These are phyloP conservation scores for Pythium oligandrum DNA, from an alignment of 352 stramenopile species.

Conservation along the genomic window DNA sequence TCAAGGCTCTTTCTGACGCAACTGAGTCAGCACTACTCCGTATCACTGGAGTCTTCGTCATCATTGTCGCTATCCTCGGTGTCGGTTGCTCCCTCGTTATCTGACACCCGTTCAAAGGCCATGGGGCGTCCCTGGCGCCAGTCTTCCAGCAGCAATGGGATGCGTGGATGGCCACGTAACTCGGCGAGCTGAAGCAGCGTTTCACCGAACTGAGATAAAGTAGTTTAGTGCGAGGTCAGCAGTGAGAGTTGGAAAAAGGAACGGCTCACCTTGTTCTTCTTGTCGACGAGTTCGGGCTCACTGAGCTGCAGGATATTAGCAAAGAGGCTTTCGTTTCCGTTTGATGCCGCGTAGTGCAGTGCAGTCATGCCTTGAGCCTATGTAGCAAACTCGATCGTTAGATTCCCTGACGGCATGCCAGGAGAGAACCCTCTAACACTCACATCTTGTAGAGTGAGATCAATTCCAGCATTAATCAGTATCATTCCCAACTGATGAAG, in stretches of 20 bases:
- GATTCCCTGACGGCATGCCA: background rate
- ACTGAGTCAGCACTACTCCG: background rate
- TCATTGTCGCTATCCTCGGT: conserved; percentile 4
- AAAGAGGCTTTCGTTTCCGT: conserved; percentile 53
- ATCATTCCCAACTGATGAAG: conserved; percentile 72
- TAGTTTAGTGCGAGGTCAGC: too few relatives aligned
- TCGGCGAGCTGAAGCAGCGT: conserved; percentile 42
- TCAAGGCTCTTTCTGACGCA: background rate
- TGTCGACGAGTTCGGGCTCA: conserved; percentile 45
- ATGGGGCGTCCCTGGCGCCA: conserved; percentile 15
- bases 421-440: background rate
- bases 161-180: conserved; percentile 20
- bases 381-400: background rate
- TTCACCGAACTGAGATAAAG: conserved; percentile 11
- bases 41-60: background rate
- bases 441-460: conserved; percentile 62
- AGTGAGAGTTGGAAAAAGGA: too few relatives aligned
- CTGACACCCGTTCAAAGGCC: conserved; percentile 9
- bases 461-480: conserved; percentile 59
- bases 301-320: conserved; percentile 63
- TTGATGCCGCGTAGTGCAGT: conserved; percentile 58
- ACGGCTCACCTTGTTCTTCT: conserved; percentile 43
- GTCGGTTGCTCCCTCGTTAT: conserved; percentile 1
- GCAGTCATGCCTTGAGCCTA: conserved; percentile 69
- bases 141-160: conserved; percentile 14